phyloP scores from a whole-genome alignment of 2,329 filamentous ascomycete genomes.

The Phaeosphaeria sp. region DNA sequence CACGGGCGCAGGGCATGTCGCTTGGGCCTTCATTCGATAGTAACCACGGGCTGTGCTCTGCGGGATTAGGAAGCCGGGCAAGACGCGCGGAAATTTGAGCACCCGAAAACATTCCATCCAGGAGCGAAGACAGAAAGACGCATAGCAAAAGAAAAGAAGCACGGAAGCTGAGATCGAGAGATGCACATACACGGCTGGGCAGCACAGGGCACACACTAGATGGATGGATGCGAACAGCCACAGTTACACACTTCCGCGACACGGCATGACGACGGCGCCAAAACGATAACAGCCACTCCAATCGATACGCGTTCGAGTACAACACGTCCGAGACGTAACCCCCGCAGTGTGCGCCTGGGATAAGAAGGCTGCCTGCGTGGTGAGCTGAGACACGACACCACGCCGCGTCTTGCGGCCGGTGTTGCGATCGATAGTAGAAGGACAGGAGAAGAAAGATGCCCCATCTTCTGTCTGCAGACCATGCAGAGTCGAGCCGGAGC shows the following conservation, averaged over 20 bases:
- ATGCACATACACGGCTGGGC: conserved; percentile 14
- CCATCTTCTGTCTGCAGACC: conserved; percentile 31
- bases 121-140: conserved; percentile 1
- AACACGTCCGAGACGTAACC: conserved; percentile 11
- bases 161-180: conserved; percentile 4
- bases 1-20: conserved; percentile 19
- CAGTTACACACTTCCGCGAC: conserved; percentile 34
- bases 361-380: conserved; percentile 18
- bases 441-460: conserved; percentile 32
- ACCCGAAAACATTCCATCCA: not conserved
- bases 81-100: conserved; percentile 8
- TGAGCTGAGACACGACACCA: conserved; percentile 21
- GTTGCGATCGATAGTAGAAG: conserved; percentile 12
- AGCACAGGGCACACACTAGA: conserved; percentile 21
- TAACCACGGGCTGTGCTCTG: conserved; percentile 15
- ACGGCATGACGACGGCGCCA: conserved; percentile 44
- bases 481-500: conserved; percentile 37
- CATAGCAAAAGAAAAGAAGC: conserved; percentile 1
- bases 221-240: conserved; percentile 39
- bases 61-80: conserved; percentile 7
- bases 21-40: conserved; percentile 37
- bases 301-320: conserved; percentile 17
- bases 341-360: conserved; percentile 18
- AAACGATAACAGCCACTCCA: conserved; percentile 35
- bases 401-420: conserved; percentile 25